Conservation (phyloP, 768 basidiomycete genomes). For the Naganishia vaughanmartiniae region DNA sequence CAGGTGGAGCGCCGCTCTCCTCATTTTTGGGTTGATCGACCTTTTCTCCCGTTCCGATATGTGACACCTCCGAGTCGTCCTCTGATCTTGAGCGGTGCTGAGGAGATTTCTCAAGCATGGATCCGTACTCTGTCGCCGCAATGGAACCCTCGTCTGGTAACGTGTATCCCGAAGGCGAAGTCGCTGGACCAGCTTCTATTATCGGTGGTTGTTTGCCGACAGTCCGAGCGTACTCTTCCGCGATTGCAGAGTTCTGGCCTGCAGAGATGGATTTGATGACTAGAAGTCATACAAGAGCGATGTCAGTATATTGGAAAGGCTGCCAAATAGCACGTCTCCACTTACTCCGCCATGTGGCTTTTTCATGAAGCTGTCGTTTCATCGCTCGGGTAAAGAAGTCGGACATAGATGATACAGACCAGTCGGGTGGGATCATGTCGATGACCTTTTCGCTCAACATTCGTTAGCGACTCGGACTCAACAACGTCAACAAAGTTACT, state of each 20-base stretch:
- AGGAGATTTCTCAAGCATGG: conserved; percentile 33
- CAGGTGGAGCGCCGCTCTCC: not conserved
- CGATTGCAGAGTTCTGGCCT: conserved; percentile 73
- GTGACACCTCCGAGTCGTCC: not conserved
- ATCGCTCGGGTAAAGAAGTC: conserved; percentile 77
- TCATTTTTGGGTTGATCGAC: not conserved
- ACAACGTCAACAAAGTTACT: conserved; percentile 43
- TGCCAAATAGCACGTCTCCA: not conserved
- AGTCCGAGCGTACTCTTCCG: conserved; percentile 41
- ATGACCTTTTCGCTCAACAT: conserved; percentile 59
- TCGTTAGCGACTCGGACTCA: not conserved
- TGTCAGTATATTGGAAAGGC: not conserved
- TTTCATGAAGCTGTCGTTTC: conserved; percentile 67
- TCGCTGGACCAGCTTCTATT: conserved; percentile 25
- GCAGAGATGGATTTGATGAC: conserved; percentile 75
- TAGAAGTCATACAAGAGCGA: conserved; percentile 57
- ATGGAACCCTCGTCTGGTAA: conserved; percentile 49
- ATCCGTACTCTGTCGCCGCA: conserved; percentile 44
- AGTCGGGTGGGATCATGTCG: conserved; percentile 64
- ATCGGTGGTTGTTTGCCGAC: conserved; percentile 38
- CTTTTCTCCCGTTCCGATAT: not conserved
- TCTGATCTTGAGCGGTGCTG: not conserved
- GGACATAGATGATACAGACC: conserved; percentile 71
- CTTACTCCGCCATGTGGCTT: conserved; percentile 43
- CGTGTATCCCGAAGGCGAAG: conserved; percentile 7